Conservation (phyloP, 2,329 filamentous ascomycete genomes). For the Sphaerulina musiva region DNA sequence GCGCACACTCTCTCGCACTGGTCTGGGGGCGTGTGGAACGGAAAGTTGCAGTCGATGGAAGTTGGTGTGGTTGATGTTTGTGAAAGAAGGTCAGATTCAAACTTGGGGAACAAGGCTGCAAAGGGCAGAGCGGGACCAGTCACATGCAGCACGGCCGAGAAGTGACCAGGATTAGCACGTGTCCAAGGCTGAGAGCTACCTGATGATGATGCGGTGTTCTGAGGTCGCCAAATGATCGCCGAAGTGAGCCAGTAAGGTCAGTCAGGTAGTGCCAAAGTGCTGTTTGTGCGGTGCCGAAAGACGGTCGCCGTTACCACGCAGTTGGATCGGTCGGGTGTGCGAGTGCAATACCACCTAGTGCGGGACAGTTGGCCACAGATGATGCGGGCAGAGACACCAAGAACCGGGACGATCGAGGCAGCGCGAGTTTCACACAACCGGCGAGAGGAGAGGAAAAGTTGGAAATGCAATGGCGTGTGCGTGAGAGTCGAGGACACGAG, state of each 20-base stretch:
- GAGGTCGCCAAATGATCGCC: conserved; percentile 1
- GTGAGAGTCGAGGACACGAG: too few relatives aligned
- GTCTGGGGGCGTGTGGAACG: conserved; percentile 3
- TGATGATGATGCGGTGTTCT: conserved; percentile 1
- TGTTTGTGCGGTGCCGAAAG: too few relatives aligned
- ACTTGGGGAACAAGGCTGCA: conserved; percentile 9
- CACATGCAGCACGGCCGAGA: conserved; percentile 15
- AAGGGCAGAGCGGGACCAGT: conserved; percentile 6
- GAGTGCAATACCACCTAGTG: too few relatives aligned
- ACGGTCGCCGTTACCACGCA: neutral
- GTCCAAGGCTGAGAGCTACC: conserved; percentile 5
- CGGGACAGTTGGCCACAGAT: too few relatives aligned
- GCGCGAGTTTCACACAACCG: neutral
- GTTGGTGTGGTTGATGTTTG: conserved; percentile 12
- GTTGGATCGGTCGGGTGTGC: neutral
- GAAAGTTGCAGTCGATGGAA: conserved; percentile 10
- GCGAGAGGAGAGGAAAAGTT: conserved; percentile 6
- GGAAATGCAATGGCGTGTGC: neutral
- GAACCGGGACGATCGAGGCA: conserved; percentile 7
- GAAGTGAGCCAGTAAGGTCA: neutral
- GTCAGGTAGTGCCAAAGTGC: conserved; percentile 1
- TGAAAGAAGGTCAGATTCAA: conserved; percentile 7
- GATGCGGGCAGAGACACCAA: neutral
- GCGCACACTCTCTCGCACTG: conserved; percentile 7
- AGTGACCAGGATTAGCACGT: conserved; percentile 13